Evolutionary conservation across 106 monocot species (phyloP).

Genomic region (Platanthera guangdongensis): DNA sequence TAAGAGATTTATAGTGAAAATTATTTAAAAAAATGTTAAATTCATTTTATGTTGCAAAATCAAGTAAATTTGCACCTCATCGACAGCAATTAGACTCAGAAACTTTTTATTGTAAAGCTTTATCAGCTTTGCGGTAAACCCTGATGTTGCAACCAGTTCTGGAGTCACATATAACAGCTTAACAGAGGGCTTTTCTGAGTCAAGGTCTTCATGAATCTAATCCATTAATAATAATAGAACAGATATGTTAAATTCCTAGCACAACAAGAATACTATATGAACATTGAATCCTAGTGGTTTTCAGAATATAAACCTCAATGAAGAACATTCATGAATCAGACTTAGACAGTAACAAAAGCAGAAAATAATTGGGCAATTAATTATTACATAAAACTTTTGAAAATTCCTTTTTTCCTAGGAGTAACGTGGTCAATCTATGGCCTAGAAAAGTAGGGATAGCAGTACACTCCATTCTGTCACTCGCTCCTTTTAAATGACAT

Average conservation of each 20-base stretch:
- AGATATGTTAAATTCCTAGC: not conserved
- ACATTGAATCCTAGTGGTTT: not conserved
- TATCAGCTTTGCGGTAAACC: conserved; percentile 58
- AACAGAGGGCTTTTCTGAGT: conserved; percentile 65
- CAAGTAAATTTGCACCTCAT: conserved; percentile 54
- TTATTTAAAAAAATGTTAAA: not conserved
- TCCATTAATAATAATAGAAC: conserved; percentile 4
- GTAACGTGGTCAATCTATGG: no score
- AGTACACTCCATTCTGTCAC: no score
- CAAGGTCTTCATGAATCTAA: conserved; percentile 82
- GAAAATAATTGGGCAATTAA: not conserved
- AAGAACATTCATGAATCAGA: not conserved
- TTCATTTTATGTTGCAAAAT: not conserved
- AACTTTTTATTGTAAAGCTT: conserved; percentile 72
- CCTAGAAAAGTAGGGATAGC: no score
- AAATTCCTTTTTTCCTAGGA: not conserved
- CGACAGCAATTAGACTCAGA: conserved; percentile 69
- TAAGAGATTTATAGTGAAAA: not conserved
- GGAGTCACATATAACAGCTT: conserved; percentile 90
- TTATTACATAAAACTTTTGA: not conserved
- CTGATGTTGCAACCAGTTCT: conserved; percentile 70
- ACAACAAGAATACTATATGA: not conserved
- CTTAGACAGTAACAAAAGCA: not conserved
- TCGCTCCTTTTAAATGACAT: no score
- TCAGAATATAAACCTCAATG: not conserved